A percentile compares a stretch with the other conserved stretches of the same genome.
Conservation (phyloP, 2,329 filamentous ascomycete genomes). For the Epichloe bromicola region DNA sequence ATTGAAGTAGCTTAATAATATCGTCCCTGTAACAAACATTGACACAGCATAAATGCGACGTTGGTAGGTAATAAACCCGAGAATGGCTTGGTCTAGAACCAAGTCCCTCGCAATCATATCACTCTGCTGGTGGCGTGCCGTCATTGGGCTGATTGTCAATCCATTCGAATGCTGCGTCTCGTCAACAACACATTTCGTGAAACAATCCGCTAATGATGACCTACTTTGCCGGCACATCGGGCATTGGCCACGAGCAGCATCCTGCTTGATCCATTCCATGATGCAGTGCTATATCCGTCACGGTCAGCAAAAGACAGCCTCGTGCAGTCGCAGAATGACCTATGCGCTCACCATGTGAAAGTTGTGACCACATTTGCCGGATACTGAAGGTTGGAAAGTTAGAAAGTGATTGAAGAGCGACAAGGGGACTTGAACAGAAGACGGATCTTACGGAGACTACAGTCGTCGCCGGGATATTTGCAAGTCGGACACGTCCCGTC, state of each 20-base stretch:
- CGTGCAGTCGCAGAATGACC: neutral
- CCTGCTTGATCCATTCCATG: slow-evolving; percentile 89
- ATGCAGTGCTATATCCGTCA: slow-evolving; percentile 65
- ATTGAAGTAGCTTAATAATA: neutral
- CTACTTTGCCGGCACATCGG: slow-evolving; percentile 95
- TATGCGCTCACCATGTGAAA: slow-evolving; percentile 72
- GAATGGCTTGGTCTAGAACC: neutral
- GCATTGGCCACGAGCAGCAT: slow-evolving; percentile 83
- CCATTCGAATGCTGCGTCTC: slow-evolving; percentile 27
- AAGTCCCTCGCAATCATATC: neutral
- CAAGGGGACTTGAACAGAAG: neutral
- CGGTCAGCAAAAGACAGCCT: neutral
- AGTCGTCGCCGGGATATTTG: slow-evolving; percentile 96
- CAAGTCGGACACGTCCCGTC: slow-evolving; percentile 96
- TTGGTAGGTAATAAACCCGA: neutral
- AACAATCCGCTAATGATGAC: neutral
- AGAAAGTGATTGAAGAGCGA: neutral
- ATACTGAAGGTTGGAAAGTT: slow-evolving; percentile 43
- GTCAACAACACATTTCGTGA: neutral
- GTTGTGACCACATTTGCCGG: slow-evolving; percentile 91
- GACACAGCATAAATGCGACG: neutral
- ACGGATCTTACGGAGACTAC: slow-evolving; percentile 60
- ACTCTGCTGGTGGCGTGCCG: slow-evolving; percentile 15
- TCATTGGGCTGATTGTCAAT: slow-evolving; percentile 21
- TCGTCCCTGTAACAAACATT: neutral